Evolutionary conservation across 768 basidiomycete genomes (phyloP).

Genomic region (Lentinula raphanica): DNA sequence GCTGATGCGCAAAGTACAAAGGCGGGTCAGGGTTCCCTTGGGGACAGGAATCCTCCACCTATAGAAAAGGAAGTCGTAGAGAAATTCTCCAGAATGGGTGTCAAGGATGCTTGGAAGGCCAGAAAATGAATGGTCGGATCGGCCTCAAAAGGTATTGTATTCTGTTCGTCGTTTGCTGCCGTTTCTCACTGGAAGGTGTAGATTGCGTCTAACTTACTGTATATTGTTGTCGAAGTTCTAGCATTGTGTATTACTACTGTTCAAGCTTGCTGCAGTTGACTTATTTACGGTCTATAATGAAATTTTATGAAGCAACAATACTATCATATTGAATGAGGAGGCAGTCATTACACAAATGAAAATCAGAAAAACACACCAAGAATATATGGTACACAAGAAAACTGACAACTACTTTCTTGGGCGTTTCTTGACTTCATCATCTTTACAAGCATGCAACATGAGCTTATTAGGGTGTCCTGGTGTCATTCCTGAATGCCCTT

Average conservation of each 20-base stretch:
- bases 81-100: constrained; percentile 41
- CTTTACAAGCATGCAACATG: constrained; percentile 80
- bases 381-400: background rate
- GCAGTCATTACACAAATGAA: background rate
- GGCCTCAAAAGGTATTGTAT: background rate
- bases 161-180: background rate
- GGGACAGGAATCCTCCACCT: constrained; percentile 43
- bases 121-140: constrained; percentile 30
- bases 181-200: background rate
- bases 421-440: constrained; percentile 78
- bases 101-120: constrained; percentile 43
- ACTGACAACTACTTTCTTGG: constrained; percentile 32
- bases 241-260: background rate
- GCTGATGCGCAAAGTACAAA: constrained; percentile 37
- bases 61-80: constrained; percentile 36
- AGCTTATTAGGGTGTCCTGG: constrained; percentile 69
- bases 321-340: background rate
- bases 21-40: constrained; percentile 31
- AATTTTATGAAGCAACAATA: background rate
- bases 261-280: background rate
- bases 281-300: background rate
- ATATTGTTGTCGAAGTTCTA: background rate
- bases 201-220: background rate
- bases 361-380: background rate
- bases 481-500: constrained; percentile 84